A percentile compares a stretch with the other conserved stretches of the same genome.
Conservation (phyloP, 2,329 filamentous ascomycete genomes). For the Trematosphaeria pertusa region DNA sequence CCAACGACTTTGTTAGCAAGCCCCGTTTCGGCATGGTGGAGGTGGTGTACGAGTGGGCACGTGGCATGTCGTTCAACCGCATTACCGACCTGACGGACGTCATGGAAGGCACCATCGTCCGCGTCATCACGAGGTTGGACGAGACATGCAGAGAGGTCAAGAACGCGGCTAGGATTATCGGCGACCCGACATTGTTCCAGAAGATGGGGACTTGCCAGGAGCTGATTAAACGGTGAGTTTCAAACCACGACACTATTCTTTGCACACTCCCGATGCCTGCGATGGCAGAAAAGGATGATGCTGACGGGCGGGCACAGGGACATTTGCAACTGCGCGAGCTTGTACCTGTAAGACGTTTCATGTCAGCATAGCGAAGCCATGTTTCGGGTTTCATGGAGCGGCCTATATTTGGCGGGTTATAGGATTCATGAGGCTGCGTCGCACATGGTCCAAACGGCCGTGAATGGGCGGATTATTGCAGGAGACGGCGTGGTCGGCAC, state of each 20-base stretch:
- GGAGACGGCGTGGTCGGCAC: conserved; percentile 8
- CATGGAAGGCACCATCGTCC: conserved; percentile 94
- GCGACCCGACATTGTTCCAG: conserved; percentile 87
- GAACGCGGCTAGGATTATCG: conserved; percentile 93
- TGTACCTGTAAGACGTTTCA: conserved; percentile 42
- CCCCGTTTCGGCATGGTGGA: conserved; percentile 94
- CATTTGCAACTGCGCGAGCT: conserved; percentile 50
- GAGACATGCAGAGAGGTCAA: conserved; percentile 98
- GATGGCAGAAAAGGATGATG: conserved; percentile 6
- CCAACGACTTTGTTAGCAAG: conserved; percentile 86
- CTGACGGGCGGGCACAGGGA: conserved; percentile 42
- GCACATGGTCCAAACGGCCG: too few relatives aligned
- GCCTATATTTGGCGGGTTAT: conserved; percentile 6
- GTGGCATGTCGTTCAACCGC: conserved; percentile 97
- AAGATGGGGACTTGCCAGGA: conserved; percentile 99
- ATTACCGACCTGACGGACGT: conserved; percentile 97
- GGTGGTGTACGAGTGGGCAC: conserved; percentile 98
- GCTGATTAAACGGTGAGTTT: conserved; percentile 92
- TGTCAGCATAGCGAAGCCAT: conserved; percentile 5
- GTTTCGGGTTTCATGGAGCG: conserved; percentile 6
- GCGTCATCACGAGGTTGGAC: conserved; percentile 90
- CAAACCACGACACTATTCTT: conserved; percentile 1
- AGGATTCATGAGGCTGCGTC: conserved; percentile 1
- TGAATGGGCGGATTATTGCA: too few relatives aligned
- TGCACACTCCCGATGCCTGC: background rate